Base-by-base conservation (phyloP, 1,284 basidiomycete species). In the Dichomitus squalens region DNA sequence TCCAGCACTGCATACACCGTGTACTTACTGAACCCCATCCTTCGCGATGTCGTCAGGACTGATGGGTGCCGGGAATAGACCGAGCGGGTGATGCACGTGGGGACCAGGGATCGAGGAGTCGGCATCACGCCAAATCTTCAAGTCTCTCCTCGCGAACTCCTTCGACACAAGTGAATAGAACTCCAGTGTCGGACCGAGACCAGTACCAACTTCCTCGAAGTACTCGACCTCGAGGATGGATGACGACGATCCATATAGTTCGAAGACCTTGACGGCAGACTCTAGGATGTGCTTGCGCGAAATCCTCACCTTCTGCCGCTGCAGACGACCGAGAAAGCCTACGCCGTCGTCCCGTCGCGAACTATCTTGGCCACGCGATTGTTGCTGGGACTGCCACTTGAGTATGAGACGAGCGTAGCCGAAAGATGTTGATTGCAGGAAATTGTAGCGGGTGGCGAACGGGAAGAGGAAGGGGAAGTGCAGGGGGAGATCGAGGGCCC, bases 131-230 rank as follows among this genome's bases (percentile, higher is more conserved):
- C 96, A 98, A 31, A 98, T 81, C 73, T 92, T 90, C 65, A 97
- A 76, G 61, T 93, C 87, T 65, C 88, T 86, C 57, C 93, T 81
- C 0, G 94, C 95, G 73, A 98, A 97, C 75, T 96, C 95, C 69
- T 88, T 90, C 49, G 93, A 96, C 14, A 95, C 95, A 50, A 98
- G 78, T 36, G 95, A 90, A 75, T 98, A 98, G 75, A 99, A 98
- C 76, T 98, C 97, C 34, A 99, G 81, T n/a, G 97, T 99, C 6
- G 96, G 97, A 3, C 97, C 97, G 11, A 99, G 79, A 29, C 97
- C 97, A 2, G 97, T 99, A 21, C 97, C 97, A 49, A 98, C 96
- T 79, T 99, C 97, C 70, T 98, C 95, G 71, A 98, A 98, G 79
- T 98, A 99, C 74, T 99, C 96, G 52, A 99, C 94, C 72, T 99